Evolutionary conservation across 805 yeast species (phyloP), one percentile per base, ranked within the genome.

Genomic region (Yamadazyma sp.): DNA sequence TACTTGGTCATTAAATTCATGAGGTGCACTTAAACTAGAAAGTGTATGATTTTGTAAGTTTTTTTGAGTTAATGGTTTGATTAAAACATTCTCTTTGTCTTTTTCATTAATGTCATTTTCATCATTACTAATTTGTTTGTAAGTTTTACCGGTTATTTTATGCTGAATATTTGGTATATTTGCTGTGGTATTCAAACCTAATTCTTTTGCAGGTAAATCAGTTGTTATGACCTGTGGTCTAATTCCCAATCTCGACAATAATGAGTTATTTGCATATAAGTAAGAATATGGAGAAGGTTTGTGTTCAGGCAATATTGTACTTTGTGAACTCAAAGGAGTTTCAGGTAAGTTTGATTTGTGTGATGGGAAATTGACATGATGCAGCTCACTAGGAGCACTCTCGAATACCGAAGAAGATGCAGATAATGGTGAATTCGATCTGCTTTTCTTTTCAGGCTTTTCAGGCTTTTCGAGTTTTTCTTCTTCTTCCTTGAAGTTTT

Each of bases 201-300:
- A 24, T 24, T 31, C 32, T 5, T 33, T 33, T 6, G 40, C 33
- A 11, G 60, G 58, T 24, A 56, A 25, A 6, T 56, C 59, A 1
- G 66, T 41, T 10, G 64, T 52, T 7, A 67, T 56, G 8, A 65
- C 66, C 42, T 65, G 71, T 0, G 73, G 72, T 36, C 53, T 49
- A 23, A 67, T 64, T 1, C 73, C 73, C 13, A 67, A 42, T 36
- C 57, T 60, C 5, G 66, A 55, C 19, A 67, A 51, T 13, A 65
- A 46, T 3, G 70, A 57, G 33, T 49, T 58, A 42, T 62, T 65
- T 11, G 43, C 15, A 14, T 60, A 46, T 29, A 56, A 56, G n/a
- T 61, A 39, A 5, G 47, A 40, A 32, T 59, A 62, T 17, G 70
- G 56, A 7, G 58, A 48, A 7, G 55, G 39, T 18, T 30, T 32